Percentiles rank a stretch among this genome's conserved stretches.
These are phyloP conservation scores for Mikania micrantha DNA, from an alignment of 129 eudicot genomes.

Conservation along the genomic window DNA sequence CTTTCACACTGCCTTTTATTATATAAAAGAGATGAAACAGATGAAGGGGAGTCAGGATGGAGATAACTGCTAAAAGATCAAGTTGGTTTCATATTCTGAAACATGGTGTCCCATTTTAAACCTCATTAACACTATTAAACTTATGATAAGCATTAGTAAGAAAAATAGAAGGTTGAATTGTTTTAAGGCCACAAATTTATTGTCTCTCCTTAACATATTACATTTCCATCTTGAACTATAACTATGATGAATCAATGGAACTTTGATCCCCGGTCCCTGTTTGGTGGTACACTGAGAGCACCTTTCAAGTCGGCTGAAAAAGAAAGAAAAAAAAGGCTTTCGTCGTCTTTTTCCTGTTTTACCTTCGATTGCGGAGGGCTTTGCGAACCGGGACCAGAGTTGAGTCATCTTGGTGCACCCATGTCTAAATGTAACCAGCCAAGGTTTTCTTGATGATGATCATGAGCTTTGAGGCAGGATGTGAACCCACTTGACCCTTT, in stretches of 20 bases:
- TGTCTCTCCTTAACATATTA: conserved; percentile 50
- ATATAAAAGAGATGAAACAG: conserved; percentile 2
- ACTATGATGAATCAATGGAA: no score
- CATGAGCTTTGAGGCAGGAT: conserved; percentile 45
- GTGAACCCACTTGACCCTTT: conserved; percentile 26
- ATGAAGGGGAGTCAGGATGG: neutral
- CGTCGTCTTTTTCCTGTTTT: no score
- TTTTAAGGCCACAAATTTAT: conserved; percentile 29
- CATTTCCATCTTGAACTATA: conserved; percentile 50
- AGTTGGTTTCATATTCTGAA: conserved; percentile 86
- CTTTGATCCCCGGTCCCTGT: no score
- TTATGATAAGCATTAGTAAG: conserved; percentile 58
- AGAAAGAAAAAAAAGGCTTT: no score
- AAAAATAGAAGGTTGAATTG: conserved; percentile 48
- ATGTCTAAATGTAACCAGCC: conserved; percentile 39
- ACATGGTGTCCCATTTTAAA: conserved; percentile 91
- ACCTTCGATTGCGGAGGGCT: no score
- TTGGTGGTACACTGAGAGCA: no score
- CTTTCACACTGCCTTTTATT: no score
- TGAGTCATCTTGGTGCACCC: conserved; percentile 49
- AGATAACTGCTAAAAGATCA: conserved; percentile 6
- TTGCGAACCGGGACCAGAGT: conserved; percentile 48
- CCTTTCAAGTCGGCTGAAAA: no score
- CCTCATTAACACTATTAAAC: conserved; percentile 53
- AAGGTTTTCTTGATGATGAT: conserved; percentile 49